Evolutionary conservation across 179 eudicot species (phyloP), one percentile per base, ranked within the genome.

Genomic region (Silene coronaria): DNA sequence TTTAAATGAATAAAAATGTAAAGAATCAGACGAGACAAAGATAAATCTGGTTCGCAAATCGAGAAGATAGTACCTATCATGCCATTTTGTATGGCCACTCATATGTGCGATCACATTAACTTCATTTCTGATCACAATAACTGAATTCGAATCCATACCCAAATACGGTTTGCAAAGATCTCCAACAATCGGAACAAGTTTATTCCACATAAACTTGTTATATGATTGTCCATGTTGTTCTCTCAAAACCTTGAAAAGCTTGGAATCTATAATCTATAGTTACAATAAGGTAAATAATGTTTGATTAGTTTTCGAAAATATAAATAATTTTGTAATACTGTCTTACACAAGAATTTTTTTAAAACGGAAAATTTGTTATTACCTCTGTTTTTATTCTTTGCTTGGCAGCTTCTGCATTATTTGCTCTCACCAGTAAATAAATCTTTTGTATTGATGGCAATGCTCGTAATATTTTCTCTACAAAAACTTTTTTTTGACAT

Each of bases 321-420:
- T 3, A 28, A 28, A 28, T 28, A 1, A 3, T 28, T 28, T 1
- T 28, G 3, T 28, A 28, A 28, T 3, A n/a, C n/a, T n/a, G n/a
- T n/a, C n/a, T n/a, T n/a, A n/a, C n/a, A n/a, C n/a, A n/a, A n/a
- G n/a, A n/a, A n/a, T n/a, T n/a, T n/a, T n/a, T n/a, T n/a, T n/a
- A n/a, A n/a, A n/a, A n/a, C n/a, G n/a, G n/a, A n/a, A n/a, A n/a
- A n/a, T n/a, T n/a, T n/a, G n/a, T n/a, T n/a, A n/a, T n/a, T n/a
- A 75, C 78, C 30, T 75, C 64, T 19, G 8, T 11, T 66, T 66
- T 48, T 0, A 75, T 6, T 64, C 68, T 66, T 75, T 75, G 64
- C 64, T 3, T 6, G 17, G 72, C 78, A 64, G 6, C 71, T 74
- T 75, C 63, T 1, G 12, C 19, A 28, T 64, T 45, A 14, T 22